These are phyloP conservation scores for Paecilomyces dactylethromorphus DNA, from an alignment of 2,329 filamentous ascomycete species.

Conservation along the genomic window DNA sequence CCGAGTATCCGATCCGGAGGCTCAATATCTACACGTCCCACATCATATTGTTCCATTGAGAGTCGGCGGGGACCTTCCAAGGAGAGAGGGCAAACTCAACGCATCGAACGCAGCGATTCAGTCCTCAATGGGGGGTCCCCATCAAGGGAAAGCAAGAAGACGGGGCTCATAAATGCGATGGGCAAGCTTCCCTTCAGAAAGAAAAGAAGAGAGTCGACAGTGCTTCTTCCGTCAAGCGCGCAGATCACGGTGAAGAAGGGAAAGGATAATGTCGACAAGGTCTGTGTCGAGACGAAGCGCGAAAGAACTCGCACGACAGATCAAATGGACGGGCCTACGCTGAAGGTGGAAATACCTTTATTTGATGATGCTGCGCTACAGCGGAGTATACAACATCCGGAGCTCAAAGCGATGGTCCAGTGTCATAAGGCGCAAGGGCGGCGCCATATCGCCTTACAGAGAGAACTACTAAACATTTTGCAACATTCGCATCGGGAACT, in stretches of 20 bases:
- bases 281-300: slow-evolving; percentile 21
- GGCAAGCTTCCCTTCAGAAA: slow-evolving; percentile 30
- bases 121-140: slow-evolving; percentile 19
- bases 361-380: slow-evolving; percentile 28
- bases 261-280: slow-evolving; percentile 25
- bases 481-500: slow-evolving; percentile 22
- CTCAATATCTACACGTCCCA: slow-evolving; percentile 33
- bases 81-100: slow-evolving; percentile 7
- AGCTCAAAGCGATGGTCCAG: slow-evolving; percentile 24
- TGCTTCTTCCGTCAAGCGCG: slow-evolving; percentile 20
- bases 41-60: slow-evolving; percentile 31
- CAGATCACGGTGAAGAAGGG: slow-evolving; percentile 20
- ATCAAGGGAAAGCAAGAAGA: slow-evolving; percentile 21
- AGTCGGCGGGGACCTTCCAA: slow-evolving; percentile 14
- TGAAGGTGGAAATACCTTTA: slow-evolving; percentile 25
- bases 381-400: slow-evolving; percentile 26
- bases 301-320: slow-evolving; percentile 3
- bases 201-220: slow-evolving; percentile 21
- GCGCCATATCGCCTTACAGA: slow-evolving; percentile 29
- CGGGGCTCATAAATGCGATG: slow-evolving; percentile 27
- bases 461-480: slow-evolving; percentile 21
- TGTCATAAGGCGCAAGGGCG: slow-evolving; percentile 22
- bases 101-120: slow-evolving; percentile 13
- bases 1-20: slow-evolving; percentile 31
- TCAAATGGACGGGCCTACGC: slow-evolving; percentile 10